Evolutionary conservation across 257 asterid species (phyloP).

Genomic region (Plantago major): DNA sequence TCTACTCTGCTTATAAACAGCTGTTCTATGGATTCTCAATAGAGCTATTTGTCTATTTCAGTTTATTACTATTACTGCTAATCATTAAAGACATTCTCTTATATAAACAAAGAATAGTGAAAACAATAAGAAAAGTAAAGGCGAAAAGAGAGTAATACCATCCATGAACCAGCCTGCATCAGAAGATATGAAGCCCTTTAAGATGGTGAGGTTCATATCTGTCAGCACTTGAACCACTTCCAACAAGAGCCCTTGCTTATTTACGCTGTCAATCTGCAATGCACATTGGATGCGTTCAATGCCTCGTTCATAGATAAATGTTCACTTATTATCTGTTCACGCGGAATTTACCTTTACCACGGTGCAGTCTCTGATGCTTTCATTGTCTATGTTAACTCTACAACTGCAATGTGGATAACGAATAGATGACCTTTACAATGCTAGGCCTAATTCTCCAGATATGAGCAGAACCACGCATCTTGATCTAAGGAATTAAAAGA

Average conservation of each 20-base stretch:
- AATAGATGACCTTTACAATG: not conserved
- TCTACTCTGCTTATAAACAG: not conserved
- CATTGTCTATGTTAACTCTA: conserved; percentile 60
- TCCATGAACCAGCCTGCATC: conserved; percentile 89
- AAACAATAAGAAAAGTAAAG: not conserved
- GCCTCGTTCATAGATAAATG: not conserved
- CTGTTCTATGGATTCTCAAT: not conserved
- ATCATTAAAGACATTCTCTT: not conserved
- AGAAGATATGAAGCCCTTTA: conserved; percentile 68
- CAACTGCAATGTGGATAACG: conserved; percentile 38
- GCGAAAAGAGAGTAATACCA: conserved; percentile 31
- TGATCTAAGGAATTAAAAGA: not conserved
- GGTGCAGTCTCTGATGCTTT: conserved; percentile 51
- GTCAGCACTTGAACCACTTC: conserved; percentile 76
- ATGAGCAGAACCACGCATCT: not conserved
- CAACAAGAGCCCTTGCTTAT: conserved; percentile 60
- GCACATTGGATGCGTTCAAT: not conserved
- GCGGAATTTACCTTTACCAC: conserved; percentile 45
- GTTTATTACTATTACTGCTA: too few species aligned
- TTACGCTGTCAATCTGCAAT: conserved; percentile 61
- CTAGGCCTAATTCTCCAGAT: not conserved
- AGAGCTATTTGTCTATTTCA: not conserved
- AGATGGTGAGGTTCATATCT: conserved; percentile 63
- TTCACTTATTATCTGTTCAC: not conserved
- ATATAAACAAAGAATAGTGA: not conserved